These are phyloP conservation scores for Gaultheria prostrata DNA, from an alignment of 148 eudicot species.

Conservation along the genomic window DNA sequence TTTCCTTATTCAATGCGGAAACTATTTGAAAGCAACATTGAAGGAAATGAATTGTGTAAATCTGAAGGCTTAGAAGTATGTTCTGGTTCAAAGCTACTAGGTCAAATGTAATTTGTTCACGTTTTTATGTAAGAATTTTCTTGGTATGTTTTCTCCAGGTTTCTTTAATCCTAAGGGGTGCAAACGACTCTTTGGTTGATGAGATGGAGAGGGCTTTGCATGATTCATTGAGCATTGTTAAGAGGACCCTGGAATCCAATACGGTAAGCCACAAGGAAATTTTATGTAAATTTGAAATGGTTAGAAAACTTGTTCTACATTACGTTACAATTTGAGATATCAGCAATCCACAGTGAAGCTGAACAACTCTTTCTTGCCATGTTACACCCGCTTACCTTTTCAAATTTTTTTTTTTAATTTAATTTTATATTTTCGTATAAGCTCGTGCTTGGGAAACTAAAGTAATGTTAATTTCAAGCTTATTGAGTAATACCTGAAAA, in stretches of 20 bases:
- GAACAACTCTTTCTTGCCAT: no score
- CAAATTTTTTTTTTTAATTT: no score
- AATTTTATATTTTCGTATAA: no score
- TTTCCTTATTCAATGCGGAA: not conserved
- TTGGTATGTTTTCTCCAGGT: slow-evolving; percentile 49
- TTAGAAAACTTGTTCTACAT: not conserved
- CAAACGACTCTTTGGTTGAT: slow-evolving; percentile 95
- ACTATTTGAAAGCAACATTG: not conserved
- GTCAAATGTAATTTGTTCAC: not conserved
- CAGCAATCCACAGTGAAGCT: no score
- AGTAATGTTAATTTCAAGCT: no score
- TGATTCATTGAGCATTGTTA: slow-evolving; percentile 91
- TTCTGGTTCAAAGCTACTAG: not conserved
- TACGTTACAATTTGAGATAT: no score
- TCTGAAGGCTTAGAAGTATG: not conserved
- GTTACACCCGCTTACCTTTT: no score
- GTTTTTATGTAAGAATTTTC: not conserved
- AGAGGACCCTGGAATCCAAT: slow-evolving; percentile 91
- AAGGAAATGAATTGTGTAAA: not conserved
- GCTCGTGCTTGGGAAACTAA: no score
- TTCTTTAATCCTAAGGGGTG: slow-evolving; percentile 82
- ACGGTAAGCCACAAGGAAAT: slow-evolving; percentile 37
- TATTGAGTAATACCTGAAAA: no score
- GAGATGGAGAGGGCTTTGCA: slow-evolving; percentile 98
- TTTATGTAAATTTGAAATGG: not conserved